Conservation (phyloP, 495 filamentous ascomycete species). For the Talaromyces stipitatus region DNA sequence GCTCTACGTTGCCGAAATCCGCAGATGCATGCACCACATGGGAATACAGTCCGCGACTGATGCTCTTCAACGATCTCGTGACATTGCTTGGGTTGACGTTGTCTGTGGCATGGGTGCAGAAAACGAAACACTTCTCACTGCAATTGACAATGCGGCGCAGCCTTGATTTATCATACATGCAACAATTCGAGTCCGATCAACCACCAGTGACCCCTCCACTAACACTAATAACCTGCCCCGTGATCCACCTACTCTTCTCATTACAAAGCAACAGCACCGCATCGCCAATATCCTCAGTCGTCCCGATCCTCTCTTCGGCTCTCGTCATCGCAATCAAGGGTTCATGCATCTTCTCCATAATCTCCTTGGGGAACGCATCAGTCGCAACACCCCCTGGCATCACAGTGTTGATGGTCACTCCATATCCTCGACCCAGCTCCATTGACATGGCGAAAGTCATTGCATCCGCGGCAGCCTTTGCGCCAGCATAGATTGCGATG, state of each 20-base stretch:
- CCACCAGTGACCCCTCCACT: slow-evolving; percentile 32
- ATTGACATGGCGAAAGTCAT: slow-evolving; percentile 23
- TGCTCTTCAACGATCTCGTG: not conserved
- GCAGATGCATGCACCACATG: not conserved
- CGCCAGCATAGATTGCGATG: slow-evolving; percentile 20
- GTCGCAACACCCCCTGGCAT: slow-evolving; percentile 31
- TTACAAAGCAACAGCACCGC: slow-evolving; percentile 35
- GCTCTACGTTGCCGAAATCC: not conserved
- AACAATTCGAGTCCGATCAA: not conserved
- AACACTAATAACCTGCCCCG: slow-evolving; percentile 38
- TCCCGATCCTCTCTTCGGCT: slow-evolving; percentile 23
- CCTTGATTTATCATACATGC: not conserved
- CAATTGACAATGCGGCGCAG: not conserved
- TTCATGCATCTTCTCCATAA: slow-evolving; percentile 13
- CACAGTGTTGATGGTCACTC: slow-evolving; percentile 29
- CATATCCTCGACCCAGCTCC: slow-evolving; percentile 24
- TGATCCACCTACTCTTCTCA: slow-evolving; percentile 45
- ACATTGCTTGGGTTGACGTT: not conserved
- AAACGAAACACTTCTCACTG: not conserved
- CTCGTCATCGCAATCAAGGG: slow-evolving; percentile 13
- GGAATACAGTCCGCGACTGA: not conserved
- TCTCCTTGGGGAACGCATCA: slow-evolving; percentile 19
- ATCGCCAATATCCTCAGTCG: slow-evolving; percentile 37
- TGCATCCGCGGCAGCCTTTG: slow-evolving; percentile 25
- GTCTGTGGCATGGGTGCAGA: not conserved